These are phyloP conservation scores for Microdochium paspali DNA, from an alignment of 2,329 filamentous ascomycete species.

Conservation along the genomic window DNA sequence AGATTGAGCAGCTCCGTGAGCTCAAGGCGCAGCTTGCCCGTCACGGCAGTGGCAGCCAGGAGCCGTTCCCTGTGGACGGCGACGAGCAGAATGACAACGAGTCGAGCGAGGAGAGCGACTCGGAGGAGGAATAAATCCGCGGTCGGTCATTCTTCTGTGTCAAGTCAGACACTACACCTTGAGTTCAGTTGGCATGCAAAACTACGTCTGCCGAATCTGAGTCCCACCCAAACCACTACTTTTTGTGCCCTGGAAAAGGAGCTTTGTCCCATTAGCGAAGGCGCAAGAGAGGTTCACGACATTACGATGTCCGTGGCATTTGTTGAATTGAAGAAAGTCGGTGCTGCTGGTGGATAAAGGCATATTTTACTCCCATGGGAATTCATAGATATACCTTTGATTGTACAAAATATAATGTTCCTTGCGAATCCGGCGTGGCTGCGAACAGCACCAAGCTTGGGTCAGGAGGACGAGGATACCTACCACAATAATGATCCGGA, in stretches of 20 bases:
- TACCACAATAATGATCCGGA: too few species aligned
- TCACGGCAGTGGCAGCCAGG: slow-evolving; percentile 36
- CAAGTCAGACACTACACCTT: too few species aligned
- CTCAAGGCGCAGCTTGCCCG: slow-evolving; percentile 42
- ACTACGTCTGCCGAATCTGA: too few species aligned
- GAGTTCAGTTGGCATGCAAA: too few species aligned
- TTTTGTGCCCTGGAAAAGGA: background rate
- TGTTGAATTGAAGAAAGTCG: background rate
- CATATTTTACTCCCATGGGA: too few species aligned
- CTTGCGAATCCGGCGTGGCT: background rate
- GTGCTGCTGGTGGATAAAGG: background rate
- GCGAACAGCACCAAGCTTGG: background rate
- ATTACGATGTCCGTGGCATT: background rate
- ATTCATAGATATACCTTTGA: background rate
- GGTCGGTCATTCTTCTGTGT: background rate
- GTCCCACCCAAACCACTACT: background rate
- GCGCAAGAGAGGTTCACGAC: background rate
- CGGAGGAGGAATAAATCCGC: slow-evolving; percentile 33
- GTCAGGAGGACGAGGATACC: too few species aligned
- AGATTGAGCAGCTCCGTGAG: slow-evolving; percentile 53
- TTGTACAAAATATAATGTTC: background rate
- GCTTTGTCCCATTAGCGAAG: background rate
- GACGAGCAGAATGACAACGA: slow-evolving; percentile 24
- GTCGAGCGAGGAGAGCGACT: slow-evolving; percentile 40
- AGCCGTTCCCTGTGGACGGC: slow-evolving; percentile 28